Evolutionary conservation across 805 yeast species (phyloP).

Genomic region (Starmera caribaea): DNA sequence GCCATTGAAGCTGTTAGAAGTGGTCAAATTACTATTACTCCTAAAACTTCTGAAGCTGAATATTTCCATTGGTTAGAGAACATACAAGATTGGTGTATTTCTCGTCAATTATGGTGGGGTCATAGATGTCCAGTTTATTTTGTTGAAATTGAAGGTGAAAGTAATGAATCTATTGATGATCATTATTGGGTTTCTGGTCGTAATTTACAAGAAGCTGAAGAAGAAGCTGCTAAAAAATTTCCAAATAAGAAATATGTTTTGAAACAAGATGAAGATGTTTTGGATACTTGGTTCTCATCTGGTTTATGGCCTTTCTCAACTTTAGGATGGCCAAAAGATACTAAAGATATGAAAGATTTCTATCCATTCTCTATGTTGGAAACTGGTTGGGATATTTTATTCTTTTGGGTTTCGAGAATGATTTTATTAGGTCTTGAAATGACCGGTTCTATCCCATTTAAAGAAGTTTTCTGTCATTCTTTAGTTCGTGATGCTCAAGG

Average conservation of each 20-base stretch:
- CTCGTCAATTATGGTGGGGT: constrained; percentile 94
- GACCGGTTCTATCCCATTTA: constrained; percentile 87
- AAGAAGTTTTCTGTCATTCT: constrained; percentile 96
- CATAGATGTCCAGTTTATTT: constrained; percentile 97
- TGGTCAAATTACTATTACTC: constrained; percentile 75
- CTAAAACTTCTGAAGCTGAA: constrained; percentile 86
- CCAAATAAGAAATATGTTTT: constrained; percentile 61
- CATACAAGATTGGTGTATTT: constrained; percentile 98
- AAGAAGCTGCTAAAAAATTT: constrained; percentile 68
- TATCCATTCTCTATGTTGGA: constrained; percentile 91
- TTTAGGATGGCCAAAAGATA: constrained; percentile 86
- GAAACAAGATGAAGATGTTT: constrained; percentile 95
- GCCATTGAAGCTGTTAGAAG: constrained; percentile 79
- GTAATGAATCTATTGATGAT: constrained; percentile 47
- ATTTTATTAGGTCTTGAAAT: constrained; percentile 81
- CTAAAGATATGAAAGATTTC: constrained; percentile 65
- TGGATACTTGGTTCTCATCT: constrained; percentile 98
- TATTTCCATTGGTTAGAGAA: constrained; percentile 92
- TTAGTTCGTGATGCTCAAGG: constrained; percentile 99
- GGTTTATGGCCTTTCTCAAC: constrained; percentile 98
- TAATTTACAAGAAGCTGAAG: constrained; percentile 69
- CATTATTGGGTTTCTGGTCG: constrained; percentile 90
- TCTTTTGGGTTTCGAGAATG: constrained; percentile 99
- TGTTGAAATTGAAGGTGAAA: constrained; percentile 66
- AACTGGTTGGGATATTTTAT: constrained; percentile 98